These are phyloP conservation scores for Phlebiopsis flavidoalba DNA, from an alignment of 768 basidiomycete genomes.

Conservation along the genomic window DNA sequence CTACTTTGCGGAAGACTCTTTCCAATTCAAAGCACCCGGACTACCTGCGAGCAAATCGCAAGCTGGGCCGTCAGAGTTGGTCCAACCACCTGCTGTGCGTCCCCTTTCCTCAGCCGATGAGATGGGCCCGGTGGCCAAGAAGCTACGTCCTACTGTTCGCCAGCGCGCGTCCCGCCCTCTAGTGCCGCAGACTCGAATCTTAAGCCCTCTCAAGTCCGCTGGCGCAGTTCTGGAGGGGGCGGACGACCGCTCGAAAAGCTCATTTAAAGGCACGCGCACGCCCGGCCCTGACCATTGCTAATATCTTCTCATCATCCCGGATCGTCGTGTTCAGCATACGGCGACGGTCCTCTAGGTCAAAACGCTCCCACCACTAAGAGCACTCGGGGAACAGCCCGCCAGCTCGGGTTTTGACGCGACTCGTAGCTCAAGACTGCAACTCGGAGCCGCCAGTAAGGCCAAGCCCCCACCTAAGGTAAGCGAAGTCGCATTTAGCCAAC, in stretches of 20 bases:
- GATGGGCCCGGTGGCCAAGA: constrained; percentile 72
- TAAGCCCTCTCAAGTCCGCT: constrained; percentile 55
- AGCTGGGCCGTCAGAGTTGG: constrained; percentile 24
- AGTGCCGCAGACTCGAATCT: constrained; percentile 17
- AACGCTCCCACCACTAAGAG: constrained; percentile 45
- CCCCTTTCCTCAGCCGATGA: constrained; percentile 83
- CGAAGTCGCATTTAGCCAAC: not conserved
- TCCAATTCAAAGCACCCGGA: constrained; percentile 42
- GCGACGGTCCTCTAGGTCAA: constrained; percentile 60
- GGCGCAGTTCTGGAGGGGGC: constrained; percentile 25
- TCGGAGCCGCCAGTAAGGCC: constrained; percentile 50
- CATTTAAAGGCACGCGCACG: constrained; percentile 86
- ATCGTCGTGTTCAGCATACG: constrained; percentile 69
- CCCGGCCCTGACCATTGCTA: constrained; percentile 83
- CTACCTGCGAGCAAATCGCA: constrained; percentile 25
- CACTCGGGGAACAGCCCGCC: constrained; percentile 37
- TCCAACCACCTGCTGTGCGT: constrained; percentile 50
- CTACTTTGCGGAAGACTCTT: constrained; percentile 52
- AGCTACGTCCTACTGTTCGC: constrained; percentile 59
- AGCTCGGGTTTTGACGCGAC: constrained; percentile 49
- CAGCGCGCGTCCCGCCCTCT: constrained; percentile 40
- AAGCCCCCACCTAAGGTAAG: constrained; percentile 49
- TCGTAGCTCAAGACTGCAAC: constrained; percentile 64
- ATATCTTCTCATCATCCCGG: constrained; percentile 83
- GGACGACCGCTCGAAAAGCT: constrained; percentile 67